Conservation (phyloP, 192 early-diverging fungal genomes). For the Coemansia sp. region DNA sequence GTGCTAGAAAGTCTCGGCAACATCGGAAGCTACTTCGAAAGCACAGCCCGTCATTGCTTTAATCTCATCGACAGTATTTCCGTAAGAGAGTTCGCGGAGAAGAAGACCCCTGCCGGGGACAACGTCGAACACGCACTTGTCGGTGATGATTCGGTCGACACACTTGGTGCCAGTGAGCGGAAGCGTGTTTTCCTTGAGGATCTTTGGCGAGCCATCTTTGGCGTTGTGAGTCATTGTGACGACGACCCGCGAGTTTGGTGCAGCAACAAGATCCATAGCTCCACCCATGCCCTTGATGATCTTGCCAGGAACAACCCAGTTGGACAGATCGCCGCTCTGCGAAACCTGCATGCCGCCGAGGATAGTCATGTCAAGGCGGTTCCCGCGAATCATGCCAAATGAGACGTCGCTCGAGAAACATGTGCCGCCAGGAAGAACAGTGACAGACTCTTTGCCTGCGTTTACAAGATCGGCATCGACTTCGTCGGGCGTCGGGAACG, state of each 20-base stretch:
- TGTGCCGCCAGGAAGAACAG: constrained; percentile 65
- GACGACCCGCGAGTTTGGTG: constrained; percentile 67
- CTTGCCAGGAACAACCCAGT: constrained; percentile 85
- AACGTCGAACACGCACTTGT: constrained; percentile 74
- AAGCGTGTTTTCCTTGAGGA: constrained; percentile 67
- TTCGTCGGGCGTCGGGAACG: constrained; percentile 69
- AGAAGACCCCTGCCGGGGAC: constrained; percentile 56
- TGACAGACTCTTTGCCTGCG: constrained; percentile 80
- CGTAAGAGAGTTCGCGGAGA: constrained; percentile 66
- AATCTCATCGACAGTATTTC: constrained; percentile 65
- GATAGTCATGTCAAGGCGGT: constrained; percentile 73
- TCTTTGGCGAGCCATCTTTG: constrained; percentile 72
- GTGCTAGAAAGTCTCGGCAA: constrained; percentile 43
- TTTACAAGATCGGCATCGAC: constrained; percentile 80
- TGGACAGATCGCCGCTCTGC: constrained; percentile 71
- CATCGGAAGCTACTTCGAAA: constrained; percentile 59
- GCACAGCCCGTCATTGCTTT: constrained; percentile 61
- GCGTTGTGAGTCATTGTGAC: constrained; percentile 70
- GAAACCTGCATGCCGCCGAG: constrained; percentile 81
- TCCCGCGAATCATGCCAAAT: constrained; percentile 80
- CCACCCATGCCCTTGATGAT: constrained; percentile 87
- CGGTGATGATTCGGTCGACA: constrained; percentile 67
- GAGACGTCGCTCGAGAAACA: constrained; percentile 75
- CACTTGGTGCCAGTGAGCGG: constrained; percentile 72
- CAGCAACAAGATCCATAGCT: constrained; percentile 78